Evolutionary conservation across 2,329 filamentous ascomycete species (phyloP).

Genomic region (Emydomyces testavorans): DNA sequence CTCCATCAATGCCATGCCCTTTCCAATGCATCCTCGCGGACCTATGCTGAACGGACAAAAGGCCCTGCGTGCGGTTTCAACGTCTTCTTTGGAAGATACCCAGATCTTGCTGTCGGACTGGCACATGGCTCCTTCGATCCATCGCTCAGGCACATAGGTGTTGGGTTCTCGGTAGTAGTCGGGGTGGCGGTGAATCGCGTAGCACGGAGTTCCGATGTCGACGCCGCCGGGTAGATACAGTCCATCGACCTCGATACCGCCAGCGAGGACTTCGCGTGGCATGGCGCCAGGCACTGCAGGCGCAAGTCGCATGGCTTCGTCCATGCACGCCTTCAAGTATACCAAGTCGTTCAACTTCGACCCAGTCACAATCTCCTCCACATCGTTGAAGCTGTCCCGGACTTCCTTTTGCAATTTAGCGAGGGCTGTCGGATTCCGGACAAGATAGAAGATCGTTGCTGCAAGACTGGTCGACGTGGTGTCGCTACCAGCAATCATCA

Average conservation of each 20-base stretch:
- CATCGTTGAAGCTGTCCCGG: constrained; percentile 25
- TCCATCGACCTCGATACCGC: constrained; percentile 26
- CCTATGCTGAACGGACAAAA: constrained; percentile 31
- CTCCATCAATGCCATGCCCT: constrained; percentile 37
- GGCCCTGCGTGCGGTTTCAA: constrained; percentile 37
- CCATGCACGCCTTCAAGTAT: constrained; percentile 37
- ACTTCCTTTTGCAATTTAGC: constrained; percentile 26
- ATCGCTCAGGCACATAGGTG: constrained; percentile 27
- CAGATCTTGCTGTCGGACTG: constrained; percentile 13
- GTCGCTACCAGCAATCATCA: constrained; percentile 41
- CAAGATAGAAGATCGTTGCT: constrained; percentile 33
- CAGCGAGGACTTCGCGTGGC: constrained; percentile 24
- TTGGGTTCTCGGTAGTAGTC: constrained; percentile 26
- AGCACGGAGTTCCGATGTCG: constrained; percentile 25
- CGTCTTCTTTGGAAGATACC: constrained; percentile 18
- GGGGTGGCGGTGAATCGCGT: constrained; percentile 27
- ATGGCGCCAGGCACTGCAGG: constrained; percentile 23
- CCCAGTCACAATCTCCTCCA: constrained; percentile 29
- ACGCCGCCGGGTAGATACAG: constrained; percentile 24
- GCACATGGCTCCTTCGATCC: constrained; percentile 22
- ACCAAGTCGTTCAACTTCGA: constrained; percentile 25
- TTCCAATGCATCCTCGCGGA: constrained; percentile 35
- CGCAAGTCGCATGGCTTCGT: constrained; percentile 27
- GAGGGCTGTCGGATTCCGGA: constrained; percentile 24
- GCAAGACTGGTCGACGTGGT: constrained; percentile 33